These are phyloP conservation scores for Acephala macrosclerotiorum DNA, from an alignment of 2,329 filamentous ascomycete species.

Conservation along the genomic window DNA sequence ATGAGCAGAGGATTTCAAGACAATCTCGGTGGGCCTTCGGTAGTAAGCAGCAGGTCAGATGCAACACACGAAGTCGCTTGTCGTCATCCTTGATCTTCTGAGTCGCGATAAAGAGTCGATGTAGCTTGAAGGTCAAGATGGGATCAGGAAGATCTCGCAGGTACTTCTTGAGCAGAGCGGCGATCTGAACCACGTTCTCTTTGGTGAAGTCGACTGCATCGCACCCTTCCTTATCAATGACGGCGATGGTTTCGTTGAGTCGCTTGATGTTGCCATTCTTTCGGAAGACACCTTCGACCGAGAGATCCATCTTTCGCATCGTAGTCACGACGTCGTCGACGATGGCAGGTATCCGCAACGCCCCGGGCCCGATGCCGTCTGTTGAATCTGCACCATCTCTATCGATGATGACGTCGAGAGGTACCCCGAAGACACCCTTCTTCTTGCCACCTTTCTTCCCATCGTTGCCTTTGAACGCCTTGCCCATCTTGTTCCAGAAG, in stretches of 20 bases:
- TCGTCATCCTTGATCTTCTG: slow-evolving; percentile 87
- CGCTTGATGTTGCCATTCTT: slow-evolving; percentile 99
- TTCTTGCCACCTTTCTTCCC: slow-evolving; percentile 81
- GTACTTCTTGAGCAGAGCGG: slow-evolving; percentile 94
- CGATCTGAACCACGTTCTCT: slow-evolving; percentile 92
- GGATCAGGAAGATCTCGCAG: slow-evolving; percentile 94
- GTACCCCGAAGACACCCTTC: slow-evolving; percentile 92
- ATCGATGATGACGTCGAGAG: slow-evolving; percentile 87
- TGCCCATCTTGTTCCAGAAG: slow-evolving; percentile 98
- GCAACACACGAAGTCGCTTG: slow-evolving; percentile 83
- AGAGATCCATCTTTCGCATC: slow-evolving; percentile 99
- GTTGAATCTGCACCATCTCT: slow-evolving; percentile 97
- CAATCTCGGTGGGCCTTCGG: slow-evolving; percentile 93
- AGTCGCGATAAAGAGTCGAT: slow-evolving; percentile 87
- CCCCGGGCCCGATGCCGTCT: slow-evolving; percentile 91
- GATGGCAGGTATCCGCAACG: slow-evolving; percentile 88
- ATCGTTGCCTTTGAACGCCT: slow-evolving; percentile 88
- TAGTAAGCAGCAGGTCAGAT: slow-evolving; percentile 89
- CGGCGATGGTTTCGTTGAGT: slow-evolving; percentile 82
- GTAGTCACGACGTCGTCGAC: slow-evolving; percentile 94
- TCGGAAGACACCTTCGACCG: slow-evolving; percentile 96
- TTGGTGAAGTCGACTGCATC: slow-evolving; percentile 86
- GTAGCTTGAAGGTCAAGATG: slow-evolving; percentile 92
- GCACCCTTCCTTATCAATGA: slow-evolving; percentile 85
- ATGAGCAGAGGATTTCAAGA: slow-evolving; percentile 93